These are phyloP conservation scores for Maudiozyma serrabonitensis DNA, from an alignment of 805 yeast species.

Conservation along the genomic window DNA sequence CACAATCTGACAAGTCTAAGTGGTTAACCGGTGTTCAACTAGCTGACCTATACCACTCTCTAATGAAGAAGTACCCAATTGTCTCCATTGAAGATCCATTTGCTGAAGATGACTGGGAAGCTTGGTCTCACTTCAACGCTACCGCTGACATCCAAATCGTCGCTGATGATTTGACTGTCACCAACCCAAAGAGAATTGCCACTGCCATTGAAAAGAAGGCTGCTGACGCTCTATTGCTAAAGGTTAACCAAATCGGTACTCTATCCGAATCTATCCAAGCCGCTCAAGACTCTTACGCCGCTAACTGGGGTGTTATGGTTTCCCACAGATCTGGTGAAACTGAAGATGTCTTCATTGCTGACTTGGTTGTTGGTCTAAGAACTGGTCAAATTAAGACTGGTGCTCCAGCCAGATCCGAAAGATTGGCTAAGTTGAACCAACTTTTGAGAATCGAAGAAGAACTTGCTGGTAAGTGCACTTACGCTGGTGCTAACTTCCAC, in stretches of 20 bases:
- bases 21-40: slow-evolving; percentile 86
- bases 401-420: slow-evolving; percentile 99
- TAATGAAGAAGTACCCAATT: slow-evolving; percentile 89
- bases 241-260: slow-evolving; percentile 99
- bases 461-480: slow-evolving; percentile 94
- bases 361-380: slow-evolving; percentile 95
- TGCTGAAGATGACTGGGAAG: slow-evolving; percentile 99
- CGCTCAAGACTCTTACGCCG: slow-evolving; percentile 88
- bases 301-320: slow-evolving; percentile 99
- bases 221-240: slow-evolving; percentile 87
- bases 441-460: slow-evolving; percentile 97
- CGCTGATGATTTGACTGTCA: slow-evolving; percentile 97
- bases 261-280: slow-evolving; percentile 94
- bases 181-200: slow-evolving; percentile 91
- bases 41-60: slow-evolving; percentile 71
- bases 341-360: slow-evolving; percentile 97
- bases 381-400: slow-evolving; percentile 99
- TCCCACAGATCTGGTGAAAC: slow-evolving; percentile 99
- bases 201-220: slow-evolving; percentile 95
- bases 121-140: slow-evolving; percentile 85
- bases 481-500: slow-evolving; percentile 91
- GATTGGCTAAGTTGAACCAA: slow-evolving; percentile 98
- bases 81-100: slow-evolving; percentile 98
- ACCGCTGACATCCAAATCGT: slow-evolving; percentile 79
- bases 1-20: slow-evolving; percentile 79